Base-by-base conservation (phyloP, 345 rosid genomes). In the Rhizophora apiculata region DNA sequence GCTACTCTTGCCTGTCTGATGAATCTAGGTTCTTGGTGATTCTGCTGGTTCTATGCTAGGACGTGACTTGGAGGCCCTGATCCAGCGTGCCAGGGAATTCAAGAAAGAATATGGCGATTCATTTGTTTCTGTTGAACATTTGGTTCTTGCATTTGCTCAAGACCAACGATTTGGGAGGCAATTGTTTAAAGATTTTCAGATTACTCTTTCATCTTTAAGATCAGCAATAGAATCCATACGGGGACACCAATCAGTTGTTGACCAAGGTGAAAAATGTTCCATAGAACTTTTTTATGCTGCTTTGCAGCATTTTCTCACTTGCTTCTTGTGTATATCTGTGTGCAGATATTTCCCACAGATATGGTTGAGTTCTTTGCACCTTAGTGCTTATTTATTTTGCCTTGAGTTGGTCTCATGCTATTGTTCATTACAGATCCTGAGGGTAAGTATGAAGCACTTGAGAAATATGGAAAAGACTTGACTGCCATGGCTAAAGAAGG, bases 401-500 rank as follows among this genome's bases (percentile, higher is more conserved):
- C 15, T 55, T 55, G 60, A 43, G 49, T 74, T 80, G 27, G 70
- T 64, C 53, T 73, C 46, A 11, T 53, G 46, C 54, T 46, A 8
- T 56, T 39, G 54, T 48, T 73, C 62, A 57, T 63, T 74, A 48
- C 84, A 96, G 99, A 92, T 82, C 98, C 98, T 65, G 99, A 96
- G 79, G 98, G 97, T 5, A 96, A 92, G 88, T 92, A 96, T 37
- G 99, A 96, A 83, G 92, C 97, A 66, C 63, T 96, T 64, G 98
- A 90, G 70, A 96, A 89, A 78, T 96, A 96, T 79, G 99, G 99
- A 30, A 92, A 90, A 74, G 99, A 96, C 81, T 75, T 96, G 80
- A 96, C 99, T 15, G 97, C 96, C 65, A 90, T 96, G 99, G 99
- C 97, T 2, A 87, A 80, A 71, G 93, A 80, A 60, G 99, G 99